Conservation (phyloP, 2,329 filamentous ascomycete genomes). For the Fusarium fujikuroi region DNA sequence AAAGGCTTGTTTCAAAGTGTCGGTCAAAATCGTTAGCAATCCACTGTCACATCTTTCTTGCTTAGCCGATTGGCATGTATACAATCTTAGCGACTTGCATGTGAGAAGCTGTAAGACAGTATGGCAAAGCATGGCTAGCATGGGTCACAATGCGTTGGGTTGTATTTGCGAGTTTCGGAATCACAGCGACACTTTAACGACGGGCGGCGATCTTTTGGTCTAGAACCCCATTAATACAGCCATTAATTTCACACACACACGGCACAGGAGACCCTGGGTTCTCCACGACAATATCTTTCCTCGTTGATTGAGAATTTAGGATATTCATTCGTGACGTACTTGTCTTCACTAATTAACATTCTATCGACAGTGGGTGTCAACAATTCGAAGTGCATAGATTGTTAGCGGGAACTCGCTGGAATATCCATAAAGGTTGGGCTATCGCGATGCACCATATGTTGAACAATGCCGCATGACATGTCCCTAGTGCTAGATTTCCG, state of each 20-base stretch:
- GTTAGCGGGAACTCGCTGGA: background rate
- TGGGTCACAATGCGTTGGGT: conserved; percentile 5
- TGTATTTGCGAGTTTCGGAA: conserved; percentile 5
- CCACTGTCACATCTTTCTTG: background rate
- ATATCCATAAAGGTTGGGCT: background rate
- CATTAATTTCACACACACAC: background rate
- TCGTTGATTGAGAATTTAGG: background rate
- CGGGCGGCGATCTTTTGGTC: conserved; percentile 33
- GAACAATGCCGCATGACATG: background rate
- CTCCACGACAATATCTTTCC: background rate
- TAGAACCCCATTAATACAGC: conserved; percentile 12
- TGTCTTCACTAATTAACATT: background rate
- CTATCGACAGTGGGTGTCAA: background rate
- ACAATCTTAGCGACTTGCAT: conserved; percentile 28
- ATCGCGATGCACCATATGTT: background rate
- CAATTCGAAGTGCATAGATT: background rate
- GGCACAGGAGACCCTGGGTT: background rate
- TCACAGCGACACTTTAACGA: conserved; percentile 1
- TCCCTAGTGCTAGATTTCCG: background rate
- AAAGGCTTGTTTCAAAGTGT: conserved; percentile 18
- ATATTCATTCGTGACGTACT: background rate
- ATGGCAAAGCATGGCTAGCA: background rate
- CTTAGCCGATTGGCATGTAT: conserved; percentile 7
- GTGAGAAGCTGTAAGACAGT: conserved; percentile 9
- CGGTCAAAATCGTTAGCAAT: conserved; percentile 17